These are phyloP conservation scores for Saccharomycopsis selenospora DNA, from an alignment of 805 yeast species.

Conservation along the genomic window DNA sequence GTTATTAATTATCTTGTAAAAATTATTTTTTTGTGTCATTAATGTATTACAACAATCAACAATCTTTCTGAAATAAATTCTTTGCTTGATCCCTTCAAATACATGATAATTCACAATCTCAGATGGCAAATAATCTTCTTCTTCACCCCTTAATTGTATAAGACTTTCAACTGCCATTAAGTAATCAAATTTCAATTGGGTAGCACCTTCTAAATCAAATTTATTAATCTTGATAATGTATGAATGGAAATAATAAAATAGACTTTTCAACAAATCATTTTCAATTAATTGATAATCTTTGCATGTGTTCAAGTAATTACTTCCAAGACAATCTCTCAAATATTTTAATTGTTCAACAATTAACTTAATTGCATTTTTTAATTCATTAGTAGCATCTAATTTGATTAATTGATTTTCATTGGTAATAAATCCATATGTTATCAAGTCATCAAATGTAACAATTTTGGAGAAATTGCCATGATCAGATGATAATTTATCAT, in stretches of 20 bases:
- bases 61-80: conserved; percentile 10
- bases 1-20: not conserved
- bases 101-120: not conserved
- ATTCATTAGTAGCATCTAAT: conserved; percentile 4
- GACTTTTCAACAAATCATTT: conserved; percentile 5
- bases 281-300: conserved; percentile 12
- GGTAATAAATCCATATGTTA: conserved; percentile 9
- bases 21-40: conserved; percentile 5
- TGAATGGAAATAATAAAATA: conserved; percentile 16
- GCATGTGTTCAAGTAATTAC: conserved; percentile 8
- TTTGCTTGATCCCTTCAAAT: conserved; percentile 7
- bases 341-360: conserved; percentile 11
- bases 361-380: conserved; percentile 12
- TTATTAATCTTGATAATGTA: conserved; percentile 19
- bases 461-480: not conserved
- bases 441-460: conserved; percentile 6
- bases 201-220: conserved; percentile 8
- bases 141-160: not conserved
- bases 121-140: not conserved
- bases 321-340: conserved; percentile 15
- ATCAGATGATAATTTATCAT: not conserved
- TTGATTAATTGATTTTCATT: not conserved
- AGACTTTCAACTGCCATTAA: conserved; percentile 9
- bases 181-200: conserved; percentile 15
- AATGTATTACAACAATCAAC: conserved; percentile 17